Evolutionary conservation across 768 basidiomycete species (phyloP).

Genomic region (Udeniomyces megalosporus): DNA sequence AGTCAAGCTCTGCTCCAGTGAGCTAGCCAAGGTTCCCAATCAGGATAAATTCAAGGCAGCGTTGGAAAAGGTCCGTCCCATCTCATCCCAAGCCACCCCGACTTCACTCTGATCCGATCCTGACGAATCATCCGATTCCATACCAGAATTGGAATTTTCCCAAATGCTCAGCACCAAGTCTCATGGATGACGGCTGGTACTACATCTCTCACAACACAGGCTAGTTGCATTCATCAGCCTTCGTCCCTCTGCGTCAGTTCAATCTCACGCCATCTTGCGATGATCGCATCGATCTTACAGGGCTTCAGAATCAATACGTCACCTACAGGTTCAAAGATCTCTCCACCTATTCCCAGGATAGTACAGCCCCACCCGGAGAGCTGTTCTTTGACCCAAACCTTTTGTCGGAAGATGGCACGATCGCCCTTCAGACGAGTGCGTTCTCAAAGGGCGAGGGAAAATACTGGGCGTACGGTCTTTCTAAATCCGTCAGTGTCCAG

Average conservation of each 20-base stretch:
- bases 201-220: conserved; percentile 31
- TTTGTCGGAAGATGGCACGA: conserved; percentile 55
- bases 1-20: conserved; percentile 35
- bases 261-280: too few species aligned
- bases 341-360: not conserved
- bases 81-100: too few species aligned
- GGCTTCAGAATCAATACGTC: conserved; percentile 4
- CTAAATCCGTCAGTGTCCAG: conserved; percentile 38
- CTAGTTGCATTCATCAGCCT: too few species aligned
- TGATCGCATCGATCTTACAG: not conserved
- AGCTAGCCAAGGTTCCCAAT: conserved; percentile 50
- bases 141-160: conserved; percentile 37
- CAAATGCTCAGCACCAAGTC: conserved; percentile 41
- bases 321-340: conserved; percentile 1
- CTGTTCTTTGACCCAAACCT: conserved; percentile 70
- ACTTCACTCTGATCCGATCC: too few species aligned
- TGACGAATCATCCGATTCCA: too few species aligned
- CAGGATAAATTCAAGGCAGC: conserved; percentile 42
- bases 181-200: conserved; percentile 54
- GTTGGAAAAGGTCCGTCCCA: conserved; percentile 32
- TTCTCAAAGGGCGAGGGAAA: conserved; percentile 49
- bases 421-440: conserved; percentile 41
- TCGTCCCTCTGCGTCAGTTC: too few species aligned
- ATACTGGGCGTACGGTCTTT: conserved; percentile 62
- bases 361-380: conserved; percentile 33